Evolutionary conservation across 2,329 filamentous ascomycete species (phyloP).

Genomic region (Clarireedia hainanense): DNA sequence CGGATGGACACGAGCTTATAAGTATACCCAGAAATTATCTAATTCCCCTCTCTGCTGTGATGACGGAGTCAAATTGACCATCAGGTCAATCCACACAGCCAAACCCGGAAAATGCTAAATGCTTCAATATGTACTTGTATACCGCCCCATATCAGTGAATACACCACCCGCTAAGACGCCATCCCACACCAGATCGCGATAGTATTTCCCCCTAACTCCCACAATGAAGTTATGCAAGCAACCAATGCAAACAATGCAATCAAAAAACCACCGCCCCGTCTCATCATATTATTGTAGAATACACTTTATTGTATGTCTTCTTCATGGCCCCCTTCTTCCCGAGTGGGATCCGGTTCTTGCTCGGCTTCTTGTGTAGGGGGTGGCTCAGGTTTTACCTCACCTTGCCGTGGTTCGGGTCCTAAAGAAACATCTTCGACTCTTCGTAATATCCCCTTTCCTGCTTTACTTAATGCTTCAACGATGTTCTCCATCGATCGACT

Average conservation of each 20-base stretch:
- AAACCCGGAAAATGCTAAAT: too few relatives aligned
- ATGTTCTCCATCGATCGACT: constrained; percentile 23
- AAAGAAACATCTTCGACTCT: constrained; percentile 2
- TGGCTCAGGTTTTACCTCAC: background rate
- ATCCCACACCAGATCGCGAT: background rate
- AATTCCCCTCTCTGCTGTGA: too few relatives aligned
- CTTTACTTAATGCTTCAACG: constrained; percentile 19
- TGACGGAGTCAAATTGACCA: too few relatives aligned
- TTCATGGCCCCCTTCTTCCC: too few relatives aligned
- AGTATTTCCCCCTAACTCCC: background rate
- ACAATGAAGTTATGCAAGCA: background rate
- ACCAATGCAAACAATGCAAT: too few relatives aligned
- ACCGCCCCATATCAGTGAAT: background rate
- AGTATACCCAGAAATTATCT: too few relatives aligned
- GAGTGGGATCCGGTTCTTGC: background rate
- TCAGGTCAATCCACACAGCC: too few relatives aligned
- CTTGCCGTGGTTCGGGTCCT: background rate
- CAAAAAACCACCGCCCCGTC: too few relatives aligned
- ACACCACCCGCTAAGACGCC: background rate
- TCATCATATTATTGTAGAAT: too few relatives aligned
- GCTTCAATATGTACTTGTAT: too few relatives aligned
- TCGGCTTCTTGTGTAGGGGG: background rate
- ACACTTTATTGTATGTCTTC: background rate
- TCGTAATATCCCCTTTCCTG: constrained; percentile 9
- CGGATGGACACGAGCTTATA: too few relatives aligned